Evolutionary conservation across 2,329 filamentous ascomycete genomes (phyloP).

Genomic region (Acephala macrosclerotiorum): DNA sequence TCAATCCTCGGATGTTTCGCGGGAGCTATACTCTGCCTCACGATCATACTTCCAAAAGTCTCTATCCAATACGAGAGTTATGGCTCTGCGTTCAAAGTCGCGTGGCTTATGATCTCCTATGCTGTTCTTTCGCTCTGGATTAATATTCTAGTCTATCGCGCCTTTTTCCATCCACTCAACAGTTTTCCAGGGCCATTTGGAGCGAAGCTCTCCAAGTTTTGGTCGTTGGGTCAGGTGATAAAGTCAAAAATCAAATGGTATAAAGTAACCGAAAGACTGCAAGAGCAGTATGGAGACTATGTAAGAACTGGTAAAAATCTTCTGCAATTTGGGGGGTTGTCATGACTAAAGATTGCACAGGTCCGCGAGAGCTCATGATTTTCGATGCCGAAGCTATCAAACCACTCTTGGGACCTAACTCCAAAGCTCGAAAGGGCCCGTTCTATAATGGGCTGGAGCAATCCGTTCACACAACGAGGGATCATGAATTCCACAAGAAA

Average conservation of each 20-base stretch:
- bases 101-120: not conserved
- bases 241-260: slow-evolving; percentile 28
- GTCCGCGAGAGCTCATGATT: slow-evolving; percentile 29
- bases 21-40: not conserved
- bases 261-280: slow-evolving; percentile 21
- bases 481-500: slow-evolving; percentile 27
- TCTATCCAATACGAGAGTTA: not conserved
- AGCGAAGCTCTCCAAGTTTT: slow-evolving; percentile 34
- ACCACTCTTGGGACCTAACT: slow-evolving; percentile 21
- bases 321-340: too few relatives aligned
- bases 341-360: slow-evolving; percentile 5
- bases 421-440: slow-evolving; percentile 29
- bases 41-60: not conserved
- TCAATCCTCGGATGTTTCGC: not conserved
- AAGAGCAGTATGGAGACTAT: slow-evolving; percentile 33
- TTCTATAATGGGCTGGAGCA: slow-evolving; percentile 28
- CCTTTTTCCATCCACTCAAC: slow-evolving; percentile 35
- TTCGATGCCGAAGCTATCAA: slow-evolving; percentile 25
- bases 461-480: slow-evolving; percentile 25
- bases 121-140: not conserved
- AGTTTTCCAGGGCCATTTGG: slow-evolving; percentile 34
- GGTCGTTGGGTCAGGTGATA: slow-evolving; percentile 23
- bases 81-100: not conserved
- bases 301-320: slow-evolving; percentile 23
- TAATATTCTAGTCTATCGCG: slow-evolving; percentile 28